A percentile compares a stretch with the other conserved stretches of the same genome.
These are phyloP conservation scores for Annulohypoxylon maeteangense DNA, from an alignment of 495 filamentous ascomycete genomes.

Conservation along the genomic window DNA sequence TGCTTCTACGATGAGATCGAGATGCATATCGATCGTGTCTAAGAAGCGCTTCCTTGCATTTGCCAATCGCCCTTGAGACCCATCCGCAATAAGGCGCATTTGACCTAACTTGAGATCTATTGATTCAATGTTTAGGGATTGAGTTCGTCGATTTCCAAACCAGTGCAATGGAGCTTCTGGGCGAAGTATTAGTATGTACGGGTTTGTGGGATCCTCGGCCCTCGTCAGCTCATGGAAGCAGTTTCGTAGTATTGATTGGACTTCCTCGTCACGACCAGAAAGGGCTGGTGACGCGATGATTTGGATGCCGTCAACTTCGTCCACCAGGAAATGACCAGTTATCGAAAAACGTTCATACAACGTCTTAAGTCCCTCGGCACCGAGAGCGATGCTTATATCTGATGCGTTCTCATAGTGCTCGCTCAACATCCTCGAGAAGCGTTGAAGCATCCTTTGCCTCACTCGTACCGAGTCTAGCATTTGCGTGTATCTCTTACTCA, in stretches of 20 bases:
- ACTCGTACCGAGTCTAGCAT: conserved; percentile 95
- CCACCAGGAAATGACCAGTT: conserved; percentile 86
- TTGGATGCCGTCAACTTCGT: conserved; percentile 79
- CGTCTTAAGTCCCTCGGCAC: conserved; percentile 70
- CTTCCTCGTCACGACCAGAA: conserved; percentile 76
- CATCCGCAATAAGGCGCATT: conserved; percentile 88
- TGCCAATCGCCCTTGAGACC: conserved; percentile 79
- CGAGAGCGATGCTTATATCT: conserved; percentile 85
- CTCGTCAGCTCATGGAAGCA: conserved; percentile 84
- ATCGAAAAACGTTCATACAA: conserved; percentile 85
- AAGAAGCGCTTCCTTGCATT: conserved; percentile 81
- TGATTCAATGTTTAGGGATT: conserved; percentile 77
- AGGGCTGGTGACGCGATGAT: conserved; percentile 86
- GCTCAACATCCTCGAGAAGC: conserved; percentile 85
- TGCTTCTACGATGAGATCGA: conserved; percentile 90
- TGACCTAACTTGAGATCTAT: conserved; percentile 89
- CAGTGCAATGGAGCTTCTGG: conserved; percentile 83
- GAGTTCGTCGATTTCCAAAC: conserved; percentile 79
- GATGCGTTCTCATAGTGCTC: conserved; percentile 96
- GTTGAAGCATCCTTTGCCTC: conserved; percentile 80
- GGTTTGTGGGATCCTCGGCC: conserved; percentile 75
- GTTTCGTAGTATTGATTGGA: conserved; percentile 85
- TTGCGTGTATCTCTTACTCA: conserved; percentile 96
- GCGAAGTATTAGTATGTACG: conserved; percentile 85
- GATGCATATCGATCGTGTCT: conserved; percentile 78